Base-by-base conservation (phyloP, 192 early-diverging fungal genomes). In the Lunasporangiospora selenospora region DNA sequence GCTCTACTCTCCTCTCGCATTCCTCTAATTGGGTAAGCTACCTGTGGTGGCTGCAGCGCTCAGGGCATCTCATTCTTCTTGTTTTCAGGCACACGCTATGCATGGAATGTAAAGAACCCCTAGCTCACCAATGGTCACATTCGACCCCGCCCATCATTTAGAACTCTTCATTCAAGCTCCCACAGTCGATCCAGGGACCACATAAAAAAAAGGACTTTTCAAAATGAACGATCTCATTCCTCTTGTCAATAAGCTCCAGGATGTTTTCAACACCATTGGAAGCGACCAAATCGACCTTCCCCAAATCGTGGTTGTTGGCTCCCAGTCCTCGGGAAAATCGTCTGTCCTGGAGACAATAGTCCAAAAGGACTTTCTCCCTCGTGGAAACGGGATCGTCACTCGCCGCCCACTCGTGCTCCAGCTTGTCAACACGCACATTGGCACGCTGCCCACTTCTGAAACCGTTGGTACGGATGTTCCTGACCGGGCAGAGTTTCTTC, bases 321-420 rank as follows among this genome's bases (percentile, higher is more conserved):
- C 93, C 10, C 93, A 94, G 69, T 91, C 89, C 19, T 89, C 87
- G 53, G 98, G 98, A 53, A 99, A 99, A 75, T 93, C 90, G 48
- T 96, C 94, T n/a, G 98, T 99, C 15, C 80, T 99, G 26, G 98
- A 99, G 66, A 97, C 94, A 75, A 89, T 99, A 63, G 97, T 98
- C 16, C 95, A 97, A n/a, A 83, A 91, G 29, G 98, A 99, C 82
- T 98, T 99, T 75, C 71, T 99, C 49, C 98, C 98, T 21, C 86
- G 97, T 53, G 98, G 92, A 24, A 90, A 82, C 67, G 92, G 92
- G 23, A 89, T 94, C 54, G 90, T 94, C 62, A 94, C 92, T 31
- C 87, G 92, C 16, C 84, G 92, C 9, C 92, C 92, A 11, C 73
- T 94, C 50, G 88, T 94, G 40, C 70, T 94, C 37, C 92, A 94